Conservation (phyloP, 345 rosid species). For the Hibiscus tridactylites region DNA sequence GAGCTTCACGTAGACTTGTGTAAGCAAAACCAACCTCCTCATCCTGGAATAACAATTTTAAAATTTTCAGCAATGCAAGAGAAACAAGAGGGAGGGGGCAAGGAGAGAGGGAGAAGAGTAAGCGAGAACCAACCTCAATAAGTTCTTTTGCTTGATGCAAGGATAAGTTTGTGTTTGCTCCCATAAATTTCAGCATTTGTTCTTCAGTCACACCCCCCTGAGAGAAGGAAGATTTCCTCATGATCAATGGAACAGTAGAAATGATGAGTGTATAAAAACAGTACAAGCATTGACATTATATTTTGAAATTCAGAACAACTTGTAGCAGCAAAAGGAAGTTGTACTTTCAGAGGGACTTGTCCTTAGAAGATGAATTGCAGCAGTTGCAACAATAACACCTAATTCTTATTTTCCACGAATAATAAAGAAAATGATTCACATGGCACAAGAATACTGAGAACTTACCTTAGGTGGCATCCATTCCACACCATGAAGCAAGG, state of each 20-base stretch:
- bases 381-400: not conserved
- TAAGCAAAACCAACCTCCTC: constrained; percentile 91
- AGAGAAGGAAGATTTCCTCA: constrained; percentile 14
- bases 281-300: constrained; percentile 7
- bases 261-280: not conserved
- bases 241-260: not conserved
- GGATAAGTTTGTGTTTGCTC: constrained; percentile 77
- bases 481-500: constrained; percentile 90
- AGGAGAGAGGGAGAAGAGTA: not conserved
- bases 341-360: not conserved
- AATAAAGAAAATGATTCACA: not conserved
- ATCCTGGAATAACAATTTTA: constrained; percentile 37
- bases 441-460: constrained; percentile 4
- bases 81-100: not conserved
- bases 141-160: constrained; percentile 64
- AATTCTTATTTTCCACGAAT: constrained; percentile 1
- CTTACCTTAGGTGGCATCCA: constrained; percentile 99
- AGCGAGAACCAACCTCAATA: constrained; percentile 74
- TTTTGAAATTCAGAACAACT: constrained; percentile 6
- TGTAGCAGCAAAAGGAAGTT: constrained; percentile 2
- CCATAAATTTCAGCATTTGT: constrained; percentile 94
- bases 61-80: constrained; percentile 5
- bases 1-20: constrained; percentile 80
- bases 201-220: constrained; percentile 89
- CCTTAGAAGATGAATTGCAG: constrained; percentile 7